Percentiles rank a stretch among this genome's conserved stretches.
phyloP scores from a whole-genome alignment of 106 monocot genomes.

The Posidonia australis region DNA sequence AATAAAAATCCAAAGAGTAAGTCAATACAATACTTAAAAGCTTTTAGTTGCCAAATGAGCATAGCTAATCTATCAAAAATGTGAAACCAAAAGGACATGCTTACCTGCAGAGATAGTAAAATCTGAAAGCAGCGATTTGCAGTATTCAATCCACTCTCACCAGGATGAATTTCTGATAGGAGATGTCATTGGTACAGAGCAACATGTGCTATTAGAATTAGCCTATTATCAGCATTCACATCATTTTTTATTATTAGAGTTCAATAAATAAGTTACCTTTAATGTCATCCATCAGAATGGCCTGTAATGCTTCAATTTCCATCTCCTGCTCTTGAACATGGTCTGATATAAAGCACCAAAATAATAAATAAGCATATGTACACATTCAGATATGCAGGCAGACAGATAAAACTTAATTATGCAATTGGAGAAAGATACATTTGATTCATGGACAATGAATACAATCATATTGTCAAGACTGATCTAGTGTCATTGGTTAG shows the following conservation, averaged over 20 bases:
- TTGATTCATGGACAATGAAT: too few species aligned
- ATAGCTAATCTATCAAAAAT: neutral
- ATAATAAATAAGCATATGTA: neutral
- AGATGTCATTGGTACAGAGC: neutral
- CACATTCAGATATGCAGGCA: neutral
- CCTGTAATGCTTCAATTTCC: slow-evolving; percentile 30
- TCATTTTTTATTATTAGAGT: neutral
- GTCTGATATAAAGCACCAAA: slow-evolving; percentile 8
- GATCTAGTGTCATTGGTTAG: too few species aligned
- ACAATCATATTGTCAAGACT: too few species aligned
- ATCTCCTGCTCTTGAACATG: slow-evolving; percentile 28
- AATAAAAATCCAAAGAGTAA: neutral
- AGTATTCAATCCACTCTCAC: slow-evolving; percentile 21
- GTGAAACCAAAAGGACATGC: neutral
- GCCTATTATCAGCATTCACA: neutral
- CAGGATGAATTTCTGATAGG: slow-evolving; percentile 17
- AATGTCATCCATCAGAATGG: slow-evolving; percentile 32
- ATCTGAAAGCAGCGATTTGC: slow-evolving; percentile 25
- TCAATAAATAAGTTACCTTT: slow-evolving; percentile 8
- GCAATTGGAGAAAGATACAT: too few species aligned
- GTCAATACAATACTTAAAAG: neutral
- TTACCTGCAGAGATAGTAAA: slow-evolving; percentile 23
- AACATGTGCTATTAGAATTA: neutral
- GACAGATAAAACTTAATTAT: too few species aligned
- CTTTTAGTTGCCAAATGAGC: neutral